Evolutionary conservation across 331 rosid species (phyloP).

Genomic region (Spiraea crenata): DNA sequence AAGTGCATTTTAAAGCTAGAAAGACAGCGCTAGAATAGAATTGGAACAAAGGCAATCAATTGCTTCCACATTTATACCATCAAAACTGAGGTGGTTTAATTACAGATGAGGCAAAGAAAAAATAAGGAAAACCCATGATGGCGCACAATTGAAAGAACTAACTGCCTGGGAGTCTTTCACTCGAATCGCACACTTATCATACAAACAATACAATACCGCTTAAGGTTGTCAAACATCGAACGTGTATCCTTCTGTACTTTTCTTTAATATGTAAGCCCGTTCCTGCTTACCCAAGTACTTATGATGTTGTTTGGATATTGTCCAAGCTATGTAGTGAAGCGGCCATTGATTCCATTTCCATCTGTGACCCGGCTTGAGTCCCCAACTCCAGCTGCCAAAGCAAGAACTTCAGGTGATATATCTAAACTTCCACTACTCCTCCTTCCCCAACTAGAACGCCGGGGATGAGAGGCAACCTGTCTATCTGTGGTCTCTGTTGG

Average conservation of each 20-base stretch:
- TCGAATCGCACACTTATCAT: not conserved
- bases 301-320: slow-evolving; percentile 16
- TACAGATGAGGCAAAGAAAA: not conserved
- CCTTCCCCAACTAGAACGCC: slow-evolving; percentile 38
- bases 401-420: slow-evolving; percentile 34
- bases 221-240: not conserved
- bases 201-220: slow-evolving; percentile 12
- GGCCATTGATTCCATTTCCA: slow-evolving; percentile 17
- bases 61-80: slow-evolving; percentile 5
- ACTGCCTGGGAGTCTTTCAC: slow-evolving; percentile 13
- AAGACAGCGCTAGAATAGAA: not conserved
- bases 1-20: not conserved
- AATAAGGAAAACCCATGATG: slow-evolving; percentile 6
- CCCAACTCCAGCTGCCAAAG: slow-evolving; percentile 34
- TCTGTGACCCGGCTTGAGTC: slow-evolving; percentile 32
- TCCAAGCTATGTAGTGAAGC: not conserved
- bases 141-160: slow-evolving; percentile 17
- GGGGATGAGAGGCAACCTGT: slow-evolving; percentile 21
- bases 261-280: slow-evolving; percentile 1
- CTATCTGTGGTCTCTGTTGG: slow-evolving; percentile 38
- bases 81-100: slow-evolving; percentile 1
- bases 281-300: not conserved
- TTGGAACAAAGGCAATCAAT: not conserved
- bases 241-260: not conserved
- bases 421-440: slow-evolving; percentile 41